Conservation (phyloP, 2,329 filamentous ascomycete species). For the Emericellopsis atlantica region DNA sequence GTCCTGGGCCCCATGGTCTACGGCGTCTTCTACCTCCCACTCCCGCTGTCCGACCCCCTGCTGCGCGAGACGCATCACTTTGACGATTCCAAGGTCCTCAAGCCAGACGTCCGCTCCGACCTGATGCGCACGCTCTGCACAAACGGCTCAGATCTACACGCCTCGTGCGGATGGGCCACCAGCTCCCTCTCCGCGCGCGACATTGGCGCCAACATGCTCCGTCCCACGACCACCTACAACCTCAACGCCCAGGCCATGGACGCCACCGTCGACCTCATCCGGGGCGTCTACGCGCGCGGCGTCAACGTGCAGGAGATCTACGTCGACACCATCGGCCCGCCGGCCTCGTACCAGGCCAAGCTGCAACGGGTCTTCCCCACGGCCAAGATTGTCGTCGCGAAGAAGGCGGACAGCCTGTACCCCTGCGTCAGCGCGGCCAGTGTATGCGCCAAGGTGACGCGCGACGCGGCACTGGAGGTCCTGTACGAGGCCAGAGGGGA, state of each 20-base stretch:
- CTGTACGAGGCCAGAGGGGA: conserved; percentile 42
- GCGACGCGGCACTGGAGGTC: conserved; percentile 78
- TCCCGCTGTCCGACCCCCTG: conserved; percentile 56
- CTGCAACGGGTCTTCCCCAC: conserved; percentile 77
- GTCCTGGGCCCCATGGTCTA: conserved; percentile 79
- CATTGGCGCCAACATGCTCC: conserved; percentile 69
- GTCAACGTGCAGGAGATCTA: conserved; percentile 84
- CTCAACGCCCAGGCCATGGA: conserved; percentile 94
- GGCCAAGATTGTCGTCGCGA: conserved; percentile 61
- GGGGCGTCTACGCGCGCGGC: conserved; percentile 59
- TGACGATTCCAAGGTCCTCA: conserved; percentile 90
- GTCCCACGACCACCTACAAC: conserved; percentile 55
- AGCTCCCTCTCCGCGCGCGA: conserved; percentile 71
- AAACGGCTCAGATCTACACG: conserved; percentile 31
- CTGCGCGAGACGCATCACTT: conserved; percentile 74
- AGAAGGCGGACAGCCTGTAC: conserved; percentile 88
- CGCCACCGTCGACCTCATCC: conserved; percentile 73
- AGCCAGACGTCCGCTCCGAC: conserved; percentile 59
- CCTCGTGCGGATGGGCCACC: conserved; percentile 69
- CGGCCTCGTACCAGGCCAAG: conserved; percentile 70
- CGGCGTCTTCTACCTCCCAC: conserved; percentile 62
- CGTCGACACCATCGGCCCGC: conserved; percentile 86
- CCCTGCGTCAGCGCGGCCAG: conserved; percentile 88
- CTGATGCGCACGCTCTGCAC: conserved; percentile 64
- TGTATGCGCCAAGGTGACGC: conserved; percentile 90